Evolutionary conservation across 2,329 filamentous ascomycete genomes (phyloP), one percentile per base, ranked within the genome.

Genomic region (Sarocladiaceae sp.): DNA sequence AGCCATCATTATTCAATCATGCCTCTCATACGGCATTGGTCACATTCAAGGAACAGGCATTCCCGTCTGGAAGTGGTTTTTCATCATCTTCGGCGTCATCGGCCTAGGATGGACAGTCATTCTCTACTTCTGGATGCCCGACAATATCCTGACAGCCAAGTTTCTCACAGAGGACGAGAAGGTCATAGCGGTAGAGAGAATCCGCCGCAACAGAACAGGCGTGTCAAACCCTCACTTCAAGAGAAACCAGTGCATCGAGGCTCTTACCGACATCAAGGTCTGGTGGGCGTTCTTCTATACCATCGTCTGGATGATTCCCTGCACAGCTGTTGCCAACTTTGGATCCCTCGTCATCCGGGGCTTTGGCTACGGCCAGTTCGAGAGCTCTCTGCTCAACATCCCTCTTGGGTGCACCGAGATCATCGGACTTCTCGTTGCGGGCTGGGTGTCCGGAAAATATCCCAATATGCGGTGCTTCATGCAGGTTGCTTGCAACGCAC

Each of bases 161-260:
- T 56, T 55, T 37, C 46, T 56, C 12, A 80, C 64, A 23, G 72
- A 80, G 46, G 69, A 76, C 44, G 83, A 88, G 47, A 74, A 77
- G 2, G 57, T 78, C 0, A 66, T 84, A 32, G 83, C 81, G 0
- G 65, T 87, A 33, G 82, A 84, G 50, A 72, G 84, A 1, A 75
- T 88, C 19, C 68, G 82, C 0, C 67, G 75, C 19, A 88, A 88
- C 53, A 43, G 44, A 20, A 48, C 60, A 33, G 47, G 55, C 16
- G 27, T 55, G 40, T 63, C 69, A 27, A 65, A 68, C 12, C 62
- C 65, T 11, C 54, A 53, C 7, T 76, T 68, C 62, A 65, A 64
- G 34, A 68, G 67, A 63, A 58, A 66, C 6, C 75, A 79, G 55
- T 59, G 65, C 29, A 43, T 57, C 6, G 73, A 78, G 55, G 73